phyloP scores from a whole-genome alignment of 768 basidiomycete genomes.

The Hemileccinum rubropunctum region DNA sequence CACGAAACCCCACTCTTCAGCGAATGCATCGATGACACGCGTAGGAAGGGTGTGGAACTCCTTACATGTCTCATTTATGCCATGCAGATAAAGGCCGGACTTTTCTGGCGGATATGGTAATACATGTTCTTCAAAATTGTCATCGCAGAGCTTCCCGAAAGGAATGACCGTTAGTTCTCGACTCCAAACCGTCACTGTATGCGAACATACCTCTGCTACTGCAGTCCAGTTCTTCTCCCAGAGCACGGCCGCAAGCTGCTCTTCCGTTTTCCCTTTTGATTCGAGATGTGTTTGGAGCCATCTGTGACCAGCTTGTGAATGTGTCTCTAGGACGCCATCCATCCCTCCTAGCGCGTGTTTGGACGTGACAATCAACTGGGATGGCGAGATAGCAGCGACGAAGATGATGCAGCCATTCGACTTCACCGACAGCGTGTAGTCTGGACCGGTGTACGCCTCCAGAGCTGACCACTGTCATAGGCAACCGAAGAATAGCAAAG shows the following conservation, averaged over 20 bases:
- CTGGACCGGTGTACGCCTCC: conserved; percentile 62
- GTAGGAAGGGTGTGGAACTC: conserved; percentile 73
- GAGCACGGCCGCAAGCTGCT: conserved; percentile 67
- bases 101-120: conserved; percentile 76
- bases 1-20: conserved; percentile 90
- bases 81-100: conserved; percentile 91
- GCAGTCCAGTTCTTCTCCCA: conserved; percentile 89
- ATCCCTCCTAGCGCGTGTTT: conserved; percentile 84
- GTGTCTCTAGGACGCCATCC: conserved; percentile 45
- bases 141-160: conserved; percentile 83
- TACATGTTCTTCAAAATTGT: conserved; percentile 96
- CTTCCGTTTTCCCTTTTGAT: conserved; percentile 62
- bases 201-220: conserved; percentile 72
- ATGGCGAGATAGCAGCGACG: conserved; percentile 76
- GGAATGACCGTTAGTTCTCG: background rate
- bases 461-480: conserved; percentile 68
- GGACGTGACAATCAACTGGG: conserved; percentile 79
- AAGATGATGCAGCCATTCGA: conserved; percentile 98
- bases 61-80: conserved; percentile 70
- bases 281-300: conserved; percentile 71
- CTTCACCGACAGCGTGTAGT: conserved; percentile 87
- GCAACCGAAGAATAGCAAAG: background rate
- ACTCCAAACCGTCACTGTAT: background rate
- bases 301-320: conserved; percentile 78
- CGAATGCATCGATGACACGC: conserved; percentile 69